Evolutionary conservation across 73 alveolate species (phyloP).

Genomic region (Paramecium sonneborni): DNA sequence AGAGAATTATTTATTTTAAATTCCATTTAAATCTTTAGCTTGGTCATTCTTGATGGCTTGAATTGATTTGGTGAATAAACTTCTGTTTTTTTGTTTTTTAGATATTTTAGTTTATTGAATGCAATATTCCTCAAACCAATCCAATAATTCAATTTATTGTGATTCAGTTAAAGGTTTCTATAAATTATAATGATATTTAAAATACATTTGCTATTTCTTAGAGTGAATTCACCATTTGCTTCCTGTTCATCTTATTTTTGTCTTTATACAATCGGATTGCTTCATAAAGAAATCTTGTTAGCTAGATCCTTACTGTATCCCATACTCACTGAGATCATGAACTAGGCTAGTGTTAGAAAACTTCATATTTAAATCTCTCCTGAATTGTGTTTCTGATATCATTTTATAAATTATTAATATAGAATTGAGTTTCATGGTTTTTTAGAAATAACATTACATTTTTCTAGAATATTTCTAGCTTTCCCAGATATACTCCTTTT

Average conservation of each 20-base stretch:
- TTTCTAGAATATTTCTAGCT: not conserved
- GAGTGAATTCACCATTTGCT: not conserved
- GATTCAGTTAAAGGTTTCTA: slow-evolving; percentile 14
- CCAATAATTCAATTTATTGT: not conserved
- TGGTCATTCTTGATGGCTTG: not conserved
- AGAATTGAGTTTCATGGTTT: not conserved
- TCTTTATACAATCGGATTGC: slow-evolving; percentile 1
- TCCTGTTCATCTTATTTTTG: slow-evolving; percentile 11
- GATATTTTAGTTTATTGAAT: not conserved
- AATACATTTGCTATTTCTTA: not conserved
- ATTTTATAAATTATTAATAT: not conserved
- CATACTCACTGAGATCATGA: slow-evolving; percentile 16
- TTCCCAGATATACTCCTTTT: not conserved
- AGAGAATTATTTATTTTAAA: not conserved
- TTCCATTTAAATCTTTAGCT: not conserved
- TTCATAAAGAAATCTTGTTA: slow-evolving; percentile 23
- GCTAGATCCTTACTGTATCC: slow-evolving; percentile 44
- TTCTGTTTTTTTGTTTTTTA: not conserved
- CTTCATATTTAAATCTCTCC: not conserved
- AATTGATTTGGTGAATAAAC: not conserved
- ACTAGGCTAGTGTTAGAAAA: not conserved
- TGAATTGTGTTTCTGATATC: slow-evolving; percentile 22
- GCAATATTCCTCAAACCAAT: slow-evolving; percentile 26
- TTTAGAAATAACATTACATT: not conserved
- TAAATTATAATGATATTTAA: not conserved